Conservation (phyloP, 495 filamentous ascomycete genomes). For the Sabuloglossum arenarium region DNA sequence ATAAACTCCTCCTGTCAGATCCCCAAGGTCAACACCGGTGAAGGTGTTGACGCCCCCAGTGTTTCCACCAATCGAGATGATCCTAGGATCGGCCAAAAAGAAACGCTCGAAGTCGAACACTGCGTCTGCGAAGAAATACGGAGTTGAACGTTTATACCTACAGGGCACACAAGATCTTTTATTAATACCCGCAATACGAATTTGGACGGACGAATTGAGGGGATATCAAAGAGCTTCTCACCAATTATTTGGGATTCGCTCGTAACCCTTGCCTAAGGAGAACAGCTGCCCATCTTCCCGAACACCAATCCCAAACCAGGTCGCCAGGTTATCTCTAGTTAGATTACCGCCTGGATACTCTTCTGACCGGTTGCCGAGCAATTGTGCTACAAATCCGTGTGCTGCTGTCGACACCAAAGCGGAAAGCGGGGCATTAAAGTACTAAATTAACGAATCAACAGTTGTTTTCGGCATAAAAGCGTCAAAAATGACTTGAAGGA, state of each 20-base stretch:
- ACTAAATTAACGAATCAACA: slow-evolving; percentile 10
- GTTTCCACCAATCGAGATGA: slow-evolving; percentile 32
- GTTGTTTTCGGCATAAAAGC: too few relatives aligned
- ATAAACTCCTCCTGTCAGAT: slow-evolving; percentile 29
- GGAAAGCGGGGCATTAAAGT: slow-evolving; percentile 29
- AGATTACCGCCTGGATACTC: slow-evolving; percentile 25
- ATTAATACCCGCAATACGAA: too few relatives aligned
- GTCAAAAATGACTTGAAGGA: too few relatives aligned
- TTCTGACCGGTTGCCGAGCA: slow-evolving; percentile 26
- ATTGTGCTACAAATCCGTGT: slow-evolving; percentile 22
- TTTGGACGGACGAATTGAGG: too few relatives aligned
- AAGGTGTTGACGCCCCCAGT: slow-evolving; percentile 33
- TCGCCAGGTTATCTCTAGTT: slow-evolving; percentile 22
- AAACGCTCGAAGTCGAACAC: slow-evolving; percentile 9
- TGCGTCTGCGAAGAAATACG: slow-evolving; percentile 13
- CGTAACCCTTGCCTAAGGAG: slow-evolving; percentile 19
- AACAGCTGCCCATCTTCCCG: slow-evolving; percentile 12
- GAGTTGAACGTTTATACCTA: slow-evolving; percentile 27
- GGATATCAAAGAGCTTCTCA: neutral
- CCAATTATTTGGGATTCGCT: slow-evolving; percentile 39
- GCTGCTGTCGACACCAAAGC: slow-evolving; percentile 27
- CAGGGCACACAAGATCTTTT: too few relatives aligned
- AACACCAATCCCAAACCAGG: slow-evolving; percentile 25
- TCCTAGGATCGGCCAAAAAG: slow-evolving; percentile 13
- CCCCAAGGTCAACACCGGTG: slow-evolving; percentile 24